These are phyloP conservation scores for Malbranchea cinnamomea DNA, from an alignment of 2,329 filamentous ascomycete genomes.

Conservation along the genomic window DNA sequence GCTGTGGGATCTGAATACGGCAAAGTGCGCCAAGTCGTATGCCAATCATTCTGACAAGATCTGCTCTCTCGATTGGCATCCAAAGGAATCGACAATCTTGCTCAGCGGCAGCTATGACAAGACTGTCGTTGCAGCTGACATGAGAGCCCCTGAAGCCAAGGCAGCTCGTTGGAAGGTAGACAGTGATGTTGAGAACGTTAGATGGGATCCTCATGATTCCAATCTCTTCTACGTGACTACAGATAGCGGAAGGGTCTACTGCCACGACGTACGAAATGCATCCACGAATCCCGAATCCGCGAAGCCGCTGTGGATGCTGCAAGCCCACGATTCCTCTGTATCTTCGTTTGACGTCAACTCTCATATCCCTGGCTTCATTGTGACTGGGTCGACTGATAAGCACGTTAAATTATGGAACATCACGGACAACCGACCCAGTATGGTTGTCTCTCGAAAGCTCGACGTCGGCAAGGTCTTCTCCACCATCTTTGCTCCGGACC, in stretches of 20 bases:
- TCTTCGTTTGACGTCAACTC: constrained; percentile 89
- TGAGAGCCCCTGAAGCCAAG: constrained; percentile 78
- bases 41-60: constrained; percentile 94
- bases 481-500: constrained; percentile 75
- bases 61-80: constrained; percentile 89
- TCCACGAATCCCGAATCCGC: constrained; percentile 57
- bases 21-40: constrained; percentile 91
- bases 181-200: constrained; percentile 82
- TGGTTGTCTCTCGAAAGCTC: constrained; percentile 83
- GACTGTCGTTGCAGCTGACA: constrained; percentile 86
- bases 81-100: constrained; percentile 69
- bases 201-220: constrained; percentile 83
- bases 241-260: constrained; percentile 81
- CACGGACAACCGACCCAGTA: constrained; percentile 59
- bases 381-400: constrained; percentile 85
- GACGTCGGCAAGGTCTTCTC: constrained; percentile 93
- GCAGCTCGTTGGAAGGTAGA: constrained; percentile 82
- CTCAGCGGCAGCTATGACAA: constrained; percentile 91
- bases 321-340: constrained; percentile 85
- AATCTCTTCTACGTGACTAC: constrained; percentile 95
- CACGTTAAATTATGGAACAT: constrained; percentile 97
- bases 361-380: constrained; percentile 80
- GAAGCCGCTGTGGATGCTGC: constrained; percentile 84
- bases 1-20: constrained; percentile 89
- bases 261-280: constrained; percentile 69